These are phyloP conservation scores for Nakataea oryzae DNA, from an alignment of 2,329 filamentous ascomycete species.

Conservation along the genomic window DNA sequence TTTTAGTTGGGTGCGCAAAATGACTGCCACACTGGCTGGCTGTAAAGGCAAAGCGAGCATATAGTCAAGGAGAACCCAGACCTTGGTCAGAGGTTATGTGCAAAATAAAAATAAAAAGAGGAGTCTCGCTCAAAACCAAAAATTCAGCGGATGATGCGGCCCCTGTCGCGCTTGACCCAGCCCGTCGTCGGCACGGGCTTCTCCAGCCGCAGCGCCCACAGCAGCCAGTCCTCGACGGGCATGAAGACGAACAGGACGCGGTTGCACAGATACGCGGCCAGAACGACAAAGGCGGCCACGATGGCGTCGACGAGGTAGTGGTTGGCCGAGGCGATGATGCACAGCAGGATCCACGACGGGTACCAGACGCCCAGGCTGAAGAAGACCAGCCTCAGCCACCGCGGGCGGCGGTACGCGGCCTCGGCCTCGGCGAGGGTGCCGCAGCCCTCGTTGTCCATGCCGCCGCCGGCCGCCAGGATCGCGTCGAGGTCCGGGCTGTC, in stretches of 20 bases:
- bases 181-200: constrained; percentile 47
- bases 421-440: neutral
- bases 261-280: constrained; percentile 44
- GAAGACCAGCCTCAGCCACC: constrained; percentile 8
- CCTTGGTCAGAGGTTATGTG: neutral
- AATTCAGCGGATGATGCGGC: neutral
- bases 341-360: constrained; percentile 40
- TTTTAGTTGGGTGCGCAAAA: neutral
- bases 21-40: neutral
- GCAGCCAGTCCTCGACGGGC: constrained; percentile 53
- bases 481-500: neutral
- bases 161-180: constrained; percentile 2
- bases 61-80: neutral
- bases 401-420: neutral
- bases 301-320: constrained; percentile 57
- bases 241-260: constrained; percentile 46
- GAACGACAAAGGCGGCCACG: constrained; percentile 50
- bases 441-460: constrained; percentile 4
- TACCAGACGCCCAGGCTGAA: constrained; percentile 34
- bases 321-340: constrained; percentile 52
- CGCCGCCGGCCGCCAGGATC: neutral
- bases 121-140: neutral
- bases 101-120: neutral
- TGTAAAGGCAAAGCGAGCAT: too few relatives aligned
- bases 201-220: constrained; percentile 51